These are phyloP conservation scores for Chalaropsis thielavioides DNA, from an alignment of 2,329 filamentous ascomycete species.

Conservation along the genomic window DNA sequence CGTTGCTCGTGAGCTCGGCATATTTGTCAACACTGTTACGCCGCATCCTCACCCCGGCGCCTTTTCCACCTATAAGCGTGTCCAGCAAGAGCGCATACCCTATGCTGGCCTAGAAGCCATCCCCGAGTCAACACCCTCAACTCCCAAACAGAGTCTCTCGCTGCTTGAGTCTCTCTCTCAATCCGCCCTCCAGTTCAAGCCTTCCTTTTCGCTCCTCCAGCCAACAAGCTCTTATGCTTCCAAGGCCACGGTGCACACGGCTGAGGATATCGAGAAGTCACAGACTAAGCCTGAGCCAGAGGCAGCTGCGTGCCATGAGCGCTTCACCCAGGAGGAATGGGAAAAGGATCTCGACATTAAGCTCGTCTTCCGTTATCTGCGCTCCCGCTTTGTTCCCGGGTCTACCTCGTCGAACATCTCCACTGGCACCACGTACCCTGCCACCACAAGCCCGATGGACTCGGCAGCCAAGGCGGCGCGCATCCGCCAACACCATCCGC, in stretches of 20 bases:
- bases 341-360: slow-evolving; percentile 81
- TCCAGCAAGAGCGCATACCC: slow-evolving; percentile 50
- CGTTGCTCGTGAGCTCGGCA: slow-evolving; percentile 73
- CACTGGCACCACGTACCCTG: slow-evolving; percentile 33
- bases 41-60: slow-evolving; percentile 62
- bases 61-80: slow-evolving; percentile 63
- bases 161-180: slow-evolving; percentile 10
- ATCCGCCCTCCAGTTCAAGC: slow-evolving; percentile 15
- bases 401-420: slow-evolving; percentile 32
- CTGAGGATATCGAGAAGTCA: not conserved
- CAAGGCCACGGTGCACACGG: not conserved
- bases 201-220: slow-evolving; percentile 20
- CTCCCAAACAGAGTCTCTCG: slow-evolving; percentile 19
- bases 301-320: slow-evolving; percentile 13
- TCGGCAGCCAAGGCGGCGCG: slow-evolving; percentile 64
- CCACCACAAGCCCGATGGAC: slow-evolving; percentile 43
- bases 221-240: slow-evolving; percentile 23
- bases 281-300: not conserved
- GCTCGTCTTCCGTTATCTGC: slow-evolving; percentile 79
- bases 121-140: slow-evolving; percentile 32
- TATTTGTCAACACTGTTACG: slow-evolving; percentile 68
- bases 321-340: slow-evolving; percentile 69
- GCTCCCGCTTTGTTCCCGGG: slow-evolving; percentile 49
- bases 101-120: slow-evolving; percentile 65
- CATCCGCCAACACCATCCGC: slow-evolving; percentile 77